Evolutionary conservation across 495 filamentous ascomycete genomes (phyloP), one percentile per base, ranked within the genome.

Genomic region (Neurospora discreta): DNA sequence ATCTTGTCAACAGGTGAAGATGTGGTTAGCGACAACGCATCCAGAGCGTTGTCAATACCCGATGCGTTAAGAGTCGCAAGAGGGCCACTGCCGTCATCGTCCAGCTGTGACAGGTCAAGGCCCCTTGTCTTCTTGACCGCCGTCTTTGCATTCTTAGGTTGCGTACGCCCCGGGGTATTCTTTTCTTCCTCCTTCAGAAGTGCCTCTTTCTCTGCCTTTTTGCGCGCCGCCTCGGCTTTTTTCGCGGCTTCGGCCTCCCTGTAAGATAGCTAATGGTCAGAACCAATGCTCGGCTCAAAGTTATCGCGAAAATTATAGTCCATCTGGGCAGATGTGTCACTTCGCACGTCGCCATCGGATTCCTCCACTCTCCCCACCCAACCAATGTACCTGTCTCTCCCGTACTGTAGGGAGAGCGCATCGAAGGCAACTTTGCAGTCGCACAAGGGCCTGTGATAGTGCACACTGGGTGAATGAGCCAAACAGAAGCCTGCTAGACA

Each of bases 11-110:
- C 79, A 8, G 81, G 78, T 36, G 85, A 81, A 72, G 81, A 75
- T 65, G 78, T 75, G 1, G 91, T 90, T 26, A 97, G 74, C 10
- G 86, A 86, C 36, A 98, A 87, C 15, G 92, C 93, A 75, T 97
- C 94, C 46, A 98, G 86, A 6, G 92, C 92, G 74, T 97, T 93
- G 79, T 98, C 94, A 78, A 98, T 96, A 74, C 93, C 93, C 16
- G 90, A 87, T 9, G 93, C 93, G 75, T 88, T 92, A 71, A 97
- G 86, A 1, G 91, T 79, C 4, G 86, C 26, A 33, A 81, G 75
- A 16, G 75, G 74, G 52, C 84, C 85, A 70, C 79, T 72, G 43
- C 81, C 78, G 67, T 84, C 81, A 68, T 87, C 85, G 68, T 90
- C 89, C 41, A 93, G 86, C 73, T 93, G 88, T 26, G 88, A 86